These are phyloP conservation scores for Nephelium lappaceum DNA, from an alignment of 345 rosid genomes.

Conservation along the genomic window DNA sequence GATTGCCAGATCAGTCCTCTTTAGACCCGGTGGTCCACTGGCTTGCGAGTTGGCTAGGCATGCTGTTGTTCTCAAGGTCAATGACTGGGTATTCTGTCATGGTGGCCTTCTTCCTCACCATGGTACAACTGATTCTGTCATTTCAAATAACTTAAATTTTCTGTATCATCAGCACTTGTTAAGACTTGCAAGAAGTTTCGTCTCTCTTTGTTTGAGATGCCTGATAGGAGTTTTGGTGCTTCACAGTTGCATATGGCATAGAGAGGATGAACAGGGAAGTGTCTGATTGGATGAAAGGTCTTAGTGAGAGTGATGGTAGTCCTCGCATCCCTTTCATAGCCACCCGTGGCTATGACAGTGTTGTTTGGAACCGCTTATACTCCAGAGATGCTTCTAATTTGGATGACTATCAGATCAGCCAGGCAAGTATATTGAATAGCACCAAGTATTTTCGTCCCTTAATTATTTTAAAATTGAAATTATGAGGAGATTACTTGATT, in stretches of 20 bases:
- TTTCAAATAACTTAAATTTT: constrained; percentile 15
- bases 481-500: neutral
- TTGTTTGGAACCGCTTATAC: constrained; percentile 90
- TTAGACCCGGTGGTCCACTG: constrained; percentile 85
- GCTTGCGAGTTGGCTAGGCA: constrained; percentile 80
- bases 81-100: constrained; percentile 95
- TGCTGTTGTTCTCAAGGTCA: constrained; percentile 68
- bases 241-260: constrained; percentile 77
- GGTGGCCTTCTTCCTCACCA: constrained; percentile 97
- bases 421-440: constrained; percentile 46
- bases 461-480: neutral
- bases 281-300: constrained; percentile 85
- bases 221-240: constrained; percentile 39
- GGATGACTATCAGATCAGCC: constrained; percentile 59
- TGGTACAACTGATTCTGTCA: constrained; percentile 42
- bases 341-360: constrained; percentile 78
- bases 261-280: constrained; percentile 88
- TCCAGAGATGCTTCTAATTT: constrained; percentile 68
- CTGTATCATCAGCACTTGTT: neutral
- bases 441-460: neutral
- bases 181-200: constrained; percentile 3
- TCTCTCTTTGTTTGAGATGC: constrained; percentile 20
- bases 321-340: constrained; percentile 74
- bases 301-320: constrained; percentile 39
- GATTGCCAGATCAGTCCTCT: constrained; percentile 75